Conservation (phyloP, 768 basidiomycete genomes). For the Trametes cingulata region DNA sequence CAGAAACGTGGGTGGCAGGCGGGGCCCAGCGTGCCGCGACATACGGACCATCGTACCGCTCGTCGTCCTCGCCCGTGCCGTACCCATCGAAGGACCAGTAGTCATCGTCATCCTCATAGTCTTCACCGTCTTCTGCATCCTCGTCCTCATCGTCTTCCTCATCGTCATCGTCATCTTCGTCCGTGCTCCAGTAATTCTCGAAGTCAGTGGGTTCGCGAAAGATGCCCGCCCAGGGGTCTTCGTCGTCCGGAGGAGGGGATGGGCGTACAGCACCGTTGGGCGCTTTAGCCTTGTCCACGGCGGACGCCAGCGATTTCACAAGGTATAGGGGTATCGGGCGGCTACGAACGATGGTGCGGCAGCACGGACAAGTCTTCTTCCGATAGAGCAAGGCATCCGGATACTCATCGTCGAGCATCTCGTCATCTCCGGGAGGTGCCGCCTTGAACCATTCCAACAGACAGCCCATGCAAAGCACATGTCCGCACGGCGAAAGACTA, state of each 20-base stretch:
- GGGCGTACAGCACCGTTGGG: slow-evolving; percentile 23
- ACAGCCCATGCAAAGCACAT: slow-evolving; percentile 71
- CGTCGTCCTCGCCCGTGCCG: slow-evolving; percentile 31
- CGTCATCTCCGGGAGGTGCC: slow-evolving; percentile 52
- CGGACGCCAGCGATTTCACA: slow-evolving; percentile 57
- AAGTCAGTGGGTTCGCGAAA: slow-evolving; percentile 44
- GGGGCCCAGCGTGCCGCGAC: slow-evolving; percentile 59
- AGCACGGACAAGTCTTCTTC: slow-evolving; percentile 72
- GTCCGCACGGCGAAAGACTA: slow-evolving; percentile 76
- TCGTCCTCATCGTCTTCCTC: slow-evolving; percentile 36
- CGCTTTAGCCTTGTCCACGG: slow-evolving; percentile 48
- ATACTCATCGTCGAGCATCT: slow-evolving; percentile 44
- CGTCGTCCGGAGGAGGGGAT: slow-evolving; percentile 39
- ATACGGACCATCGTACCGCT: slow-evolving; percentile 42
- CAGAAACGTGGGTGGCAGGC: slow-evolving; percentile 41
- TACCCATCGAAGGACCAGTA: slow-evolving; percentile 31
- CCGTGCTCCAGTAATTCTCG: slow-evolving; percentile 33
- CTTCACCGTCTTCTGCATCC: slow-evolving; percentile 29
- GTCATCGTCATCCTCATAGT: slow-evolving; percentile 35
- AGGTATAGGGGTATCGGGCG: slow-evolving; percentile 71
- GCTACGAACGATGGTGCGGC: slow-evolving; percentile 55
- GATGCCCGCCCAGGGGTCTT: slow-evolving; percentile 72
- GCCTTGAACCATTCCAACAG: slow-evolving; percentile 79
- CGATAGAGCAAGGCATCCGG: slow-evolving; percentile 53
- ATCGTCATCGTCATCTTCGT: slow-evolving; percentile 28